These are phyloP conservation scores for Veloporphyrellus conicus DNA, from an alignment of 1,284 basidiomycete species.

Conservation along the genomic window DNA sequence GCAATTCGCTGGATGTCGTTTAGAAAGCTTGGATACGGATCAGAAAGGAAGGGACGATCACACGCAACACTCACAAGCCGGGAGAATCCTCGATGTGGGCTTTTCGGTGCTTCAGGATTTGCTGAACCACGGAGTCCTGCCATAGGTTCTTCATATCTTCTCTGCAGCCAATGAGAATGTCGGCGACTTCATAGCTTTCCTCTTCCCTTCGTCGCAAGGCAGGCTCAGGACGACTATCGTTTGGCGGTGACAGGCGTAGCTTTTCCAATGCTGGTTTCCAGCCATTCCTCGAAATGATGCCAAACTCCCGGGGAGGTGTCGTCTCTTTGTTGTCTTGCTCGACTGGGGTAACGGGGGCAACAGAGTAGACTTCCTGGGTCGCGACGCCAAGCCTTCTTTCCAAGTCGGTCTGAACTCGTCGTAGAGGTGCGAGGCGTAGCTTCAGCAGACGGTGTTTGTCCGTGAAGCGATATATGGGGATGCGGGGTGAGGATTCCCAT, in stretches of 20 bases:
- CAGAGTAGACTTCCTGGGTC: conserved; percentile 45
- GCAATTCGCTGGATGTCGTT: conserved; percentile 64
- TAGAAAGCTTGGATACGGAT: conserved; percentile 42
- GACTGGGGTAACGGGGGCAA: conserved; percentile 39
- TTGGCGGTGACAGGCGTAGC: conserved; percentile 32
- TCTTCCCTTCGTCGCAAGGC: conserved; percentile 38
- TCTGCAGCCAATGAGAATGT: conserved; percentile 54
- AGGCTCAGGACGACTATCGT: conserved; percentile 10
- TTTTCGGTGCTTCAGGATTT: conserved; percentile 49
- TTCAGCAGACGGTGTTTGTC: conserved; percentile 59
- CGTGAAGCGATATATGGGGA: conserved; percentile 45
- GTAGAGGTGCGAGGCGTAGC: conserved; percentile 54
- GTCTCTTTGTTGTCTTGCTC: conserved; percentile 13
- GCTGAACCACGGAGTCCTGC: conserved; percentile 55
- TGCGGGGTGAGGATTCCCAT: conserved; percentile 21
- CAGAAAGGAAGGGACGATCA: conserved; percentile 3
- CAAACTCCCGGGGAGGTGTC: conserved; percentile 42
- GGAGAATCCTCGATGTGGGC: conserved; percentile 58
- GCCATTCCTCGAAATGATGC: conserved; percentile 54
- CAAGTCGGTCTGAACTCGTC: conserved; percentile 54
- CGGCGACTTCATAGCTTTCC: conserved; percentile 50
- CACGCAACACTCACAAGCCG: conserved; percentile 55
- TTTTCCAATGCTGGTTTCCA: conserved; percentile 59
- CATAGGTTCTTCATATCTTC: conserved; percentile 65
- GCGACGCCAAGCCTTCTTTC: conserved; percentile 57